Evolutionary conservation across 176 grass and related monocot species (phyloP).

Genomic region (Paspalum vaginatum): DNA sequence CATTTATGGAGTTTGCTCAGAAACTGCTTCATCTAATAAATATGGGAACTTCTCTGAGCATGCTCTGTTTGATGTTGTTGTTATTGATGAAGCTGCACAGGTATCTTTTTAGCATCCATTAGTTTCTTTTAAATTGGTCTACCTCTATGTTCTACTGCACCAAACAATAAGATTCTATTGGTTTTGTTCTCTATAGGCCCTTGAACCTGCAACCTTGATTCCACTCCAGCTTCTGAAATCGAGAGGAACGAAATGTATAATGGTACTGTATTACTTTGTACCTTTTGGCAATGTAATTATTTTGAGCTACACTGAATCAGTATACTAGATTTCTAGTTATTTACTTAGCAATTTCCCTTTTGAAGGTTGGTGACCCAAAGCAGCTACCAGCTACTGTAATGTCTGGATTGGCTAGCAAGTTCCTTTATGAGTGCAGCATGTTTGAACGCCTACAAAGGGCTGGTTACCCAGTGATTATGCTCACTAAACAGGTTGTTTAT

Average conservation of each 20-base stretch:
- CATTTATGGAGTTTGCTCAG: slow-evolving; percentile 84
- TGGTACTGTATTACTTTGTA: slow-evolving; percentile 53
- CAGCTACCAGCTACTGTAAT: slow-evolving; percentile 95
- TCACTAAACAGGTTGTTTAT: slow-evolving; percentile 80
- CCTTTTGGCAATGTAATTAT: slow-evolving; percentile 20
- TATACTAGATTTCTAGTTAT: slow-evolving; percentile 18
- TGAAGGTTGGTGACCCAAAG: slow-evolving; percentile 99
- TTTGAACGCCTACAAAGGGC: slow-evolving; percentile 97
- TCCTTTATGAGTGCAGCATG: slow-evolving; percentile 97
- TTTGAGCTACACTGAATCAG: slow-evolving; percentile 28
- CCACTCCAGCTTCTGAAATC: slow-evolving; percentile 98
- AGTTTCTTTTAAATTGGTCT: slow-evolving; percentile 29
- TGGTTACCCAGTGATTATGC: slow-evolving; percentile 93
- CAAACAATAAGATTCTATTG: slow-evolving; percentile 34
- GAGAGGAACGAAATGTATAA: slow-evolving; percentile 94
- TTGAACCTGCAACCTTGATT: slow-evolving; percentile 95
- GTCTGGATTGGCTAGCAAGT: slow-evolving; percentile 90
- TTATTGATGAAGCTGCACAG: slow-evolving; percentile 97
- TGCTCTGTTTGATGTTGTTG: slow-evolving; percentile 88
- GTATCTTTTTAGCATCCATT: slow-evolving; percentile 31
- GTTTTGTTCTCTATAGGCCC: slow-evolving; percentile 67
- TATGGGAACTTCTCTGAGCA: slow-evolving; percentile 81
- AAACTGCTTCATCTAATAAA: slow-evolving; percentile 76
- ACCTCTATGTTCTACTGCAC: slow-evolving; percentile 22
- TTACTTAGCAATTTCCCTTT: slow-evolving; percentile 37